phyloP scores from a whole-genome alignment of 805 yeast species.

The Yamadazyma phyllophila region DNA sequence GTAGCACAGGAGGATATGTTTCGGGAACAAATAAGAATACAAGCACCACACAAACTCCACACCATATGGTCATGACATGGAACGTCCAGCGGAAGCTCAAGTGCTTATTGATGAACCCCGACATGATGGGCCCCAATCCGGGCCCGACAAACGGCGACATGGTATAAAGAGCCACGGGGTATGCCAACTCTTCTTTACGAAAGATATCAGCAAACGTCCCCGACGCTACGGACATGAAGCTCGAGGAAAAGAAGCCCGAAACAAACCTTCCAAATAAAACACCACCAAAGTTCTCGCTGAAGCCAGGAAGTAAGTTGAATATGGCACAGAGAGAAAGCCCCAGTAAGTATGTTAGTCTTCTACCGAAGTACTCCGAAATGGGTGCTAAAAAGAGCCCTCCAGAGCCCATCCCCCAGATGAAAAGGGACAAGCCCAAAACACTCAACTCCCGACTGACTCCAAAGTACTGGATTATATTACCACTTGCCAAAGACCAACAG shows the following conservation, averaged over 20 bases:
- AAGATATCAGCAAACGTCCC: constrained; percentile 31
- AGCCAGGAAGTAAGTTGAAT: constrained; percentile 26
- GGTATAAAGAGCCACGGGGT: constrained; percentile 26
- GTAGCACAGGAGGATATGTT: constrained; percentile 26
- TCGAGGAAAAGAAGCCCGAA: constrained; percentile 27
- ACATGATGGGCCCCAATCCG: constrained; percentile 27
- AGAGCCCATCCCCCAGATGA: constrained; percentile 26
- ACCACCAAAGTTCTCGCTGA: constrained; percentile 23
- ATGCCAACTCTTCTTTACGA: constrained; percentile 20
- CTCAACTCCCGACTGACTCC: constrained; percentile 23
- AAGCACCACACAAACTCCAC: constrained; percentile 16
- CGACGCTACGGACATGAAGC: constrained; percentile 29
- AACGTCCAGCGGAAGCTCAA: constrained; percentile 26
- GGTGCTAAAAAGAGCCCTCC: constrained; percentile 48
- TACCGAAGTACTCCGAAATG: constrained; percentile 61
- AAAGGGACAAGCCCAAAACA: constrained; percentile 27
- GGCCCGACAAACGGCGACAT: constrained; percentile 31
- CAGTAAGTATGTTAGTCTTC: constrained; percentile 48
- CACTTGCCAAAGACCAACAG: constrained; percentile 27
- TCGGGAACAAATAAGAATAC: constrained; percentile 27
- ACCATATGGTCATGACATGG: constrained; percentile 25
- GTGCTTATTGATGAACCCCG: constrained; percentile 24
- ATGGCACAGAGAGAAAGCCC: constrained; percentile 20
- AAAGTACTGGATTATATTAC: constrained; percentile 21
- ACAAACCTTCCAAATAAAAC: constrained; percentile 25